Conservation (phyloP, 2,329 filamentous ascomycete genomes). For the Penicillium thymicola region DNA sequence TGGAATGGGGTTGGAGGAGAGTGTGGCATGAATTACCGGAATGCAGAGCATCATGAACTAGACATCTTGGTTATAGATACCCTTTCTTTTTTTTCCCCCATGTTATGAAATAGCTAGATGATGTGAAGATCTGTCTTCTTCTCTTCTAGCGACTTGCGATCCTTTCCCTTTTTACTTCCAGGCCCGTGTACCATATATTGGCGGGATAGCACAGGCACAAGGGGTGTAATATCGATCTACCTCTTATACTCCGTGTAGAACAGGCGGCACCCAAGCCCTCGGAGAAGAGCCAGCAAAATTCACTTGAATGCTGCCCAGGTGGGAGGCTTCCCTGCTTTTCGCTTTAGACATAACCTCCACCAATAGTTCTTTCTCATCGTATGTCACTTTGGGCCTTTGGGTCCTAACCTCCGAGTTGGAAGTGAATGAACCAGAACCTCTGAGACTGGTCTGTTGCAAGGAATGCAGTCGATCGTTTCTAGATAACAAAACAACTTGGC, state of each 20-base stretch:
- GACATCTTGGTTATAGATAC: constrained; percentile 12
- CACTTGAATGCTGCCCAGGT: background rate
- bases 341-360: background rate
- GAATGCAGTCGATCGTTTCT: too few relatives aligned
- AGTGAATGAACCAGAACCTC: too few relatives aligned
- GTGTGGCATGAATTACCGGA: constrained; percentile 1
- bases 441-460: too few relatives aligned
- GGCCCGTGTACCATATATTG: too few relatives aligned
- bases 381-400: too few relatives aligned
- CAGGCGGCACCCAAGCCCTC: background rate
- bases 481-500: too few relatives aligned
- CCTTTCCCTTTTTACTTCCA: background rate
- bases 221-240: background rate
- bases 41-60: background rate
- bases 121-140: background rate
- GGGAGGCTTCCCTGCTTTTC: background rate
- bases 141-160: background rate
- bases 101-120: background rate
- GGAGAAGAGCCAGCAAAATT: background rate
- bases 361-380: background rate
- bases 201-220: too few relatives aligned
- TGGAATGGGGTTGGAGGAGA: constrained; percentile 45
- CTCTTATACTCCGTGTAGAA: background rate
- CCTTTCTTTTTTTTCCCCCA: background rate
- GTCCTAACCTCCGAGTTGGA: too few relatives aligned